Percentiles rank a stretch among this genome's conserved stretches.
Evolutionary conservation across 208 protist species (phyloP).

Genomic region (Trypanosoma brucei): DNA sequence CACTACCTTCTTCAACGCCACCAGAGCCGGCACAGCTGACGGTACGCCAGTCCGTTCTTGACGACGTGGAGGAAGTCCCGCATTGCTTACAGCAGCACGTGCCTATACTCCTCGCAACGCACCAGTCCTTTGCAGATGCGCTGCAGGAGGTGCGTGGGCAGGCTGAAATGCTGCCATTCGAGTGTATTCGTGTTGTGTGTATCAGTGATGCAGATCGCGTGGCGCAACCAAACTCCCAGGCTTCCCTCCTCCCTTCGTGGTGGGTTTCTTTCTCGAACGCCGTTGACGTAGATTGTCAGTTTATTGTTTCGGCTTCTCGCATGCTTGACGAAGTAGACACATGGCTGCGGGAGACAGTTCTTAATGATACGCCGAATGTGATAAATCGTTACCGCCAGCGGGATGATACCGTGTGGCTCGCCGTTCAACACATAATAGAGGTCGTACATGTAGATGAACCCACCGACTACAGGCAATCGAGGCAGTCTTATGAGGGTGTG

Average conservation of each 20-base stretch:
- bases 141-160: constrained; percentile 26
- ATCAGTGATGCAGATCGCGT: constrained; percentile 42
- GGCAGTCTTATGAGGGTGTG: constrained; percentile 25
- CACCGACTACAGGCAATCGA: constrained; percentile 25
- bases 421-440: constrained; percentile 10
- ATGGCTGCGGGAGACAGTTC: constrained; percentile 37
- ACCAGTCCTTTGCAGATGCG: constrained; percentile 33
- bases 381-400: constrained; percentile 28
- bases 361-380: constrained; percentile 25
- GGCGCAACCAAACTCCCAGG: constrained; percentile 36
- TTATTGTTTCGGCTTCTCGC: constrained; percentile 40
- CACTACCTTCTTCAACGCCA: no score
- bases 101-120: constrained; percentile 50
- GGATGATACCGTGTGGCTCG: constrained; percentile 23
- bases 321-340: constrained; percentile 29
- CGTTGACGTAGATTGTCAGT: constrained; percentile 81
- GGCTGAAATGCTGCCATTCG: constrained; percentile 43
- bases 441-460: constrained; percentile 24
- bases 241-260: constrained; percentile 24
- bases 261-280: constrained; percentile 64
- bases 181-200: constrained; percentile 48
- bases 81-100: constrained; percentile 32
- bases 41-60: no score
- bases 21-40: no score
- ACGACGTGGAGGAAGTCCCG: constrained; percentile 19